A percentile compares a stretch with the other conserved stretches of the same genome.
Evolutionary conservation across 305 asterid species (phyloP).

Genomic region (Fraxinus angustifolia): DNA sequence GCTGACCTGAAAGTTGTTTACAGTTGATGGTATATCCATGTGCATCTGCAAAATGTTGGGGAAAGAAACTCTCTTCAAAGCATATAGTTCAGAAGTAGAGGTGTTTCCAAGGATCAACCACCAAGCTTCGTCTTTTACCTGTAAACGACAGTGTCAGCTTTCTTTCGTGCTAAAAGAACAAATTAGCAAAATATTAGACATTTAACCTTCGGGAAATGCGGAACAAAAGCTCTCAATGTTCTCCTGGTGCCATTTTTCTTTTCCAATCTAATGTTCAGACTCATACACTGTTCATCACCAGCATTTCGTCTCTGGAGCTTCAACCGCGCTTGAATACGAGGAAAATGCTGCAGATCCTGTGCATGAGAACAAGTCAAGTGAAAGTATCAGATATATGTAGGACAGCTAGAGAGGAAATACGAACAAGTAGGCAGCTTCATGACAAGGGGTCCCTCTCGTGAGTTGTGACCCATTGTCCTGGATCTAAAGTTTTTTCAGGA

Average conservation of each 20-base stretch:
- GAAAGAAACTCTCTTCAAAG: slow-evolving; percentile 80
- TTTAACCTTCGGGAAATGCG: slow-evolving; percentile 84
- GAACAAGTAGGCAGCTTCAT: not conserved
- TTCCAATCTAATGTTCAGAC: slow-evolving; percentile 65
- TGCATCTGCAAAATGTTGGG: slow-evolving; percentile 44
- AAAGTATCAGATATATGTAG: not conserved
- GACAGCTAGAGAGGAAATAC: not conserved
- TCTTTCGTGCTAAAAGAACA: slow-evolving; percentile 14
- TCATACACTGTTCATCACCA: slow-evolving; percentile 29
- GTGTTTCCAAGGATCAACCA: slow-evolving; percentile 85
- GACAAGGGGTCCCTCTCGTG: not conserved
- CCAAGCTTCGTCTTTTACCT: slow-evolving; percentile 98
- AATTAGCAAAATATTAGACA: slow-evolving; percentile 14
- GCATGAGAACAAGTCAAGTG: not conserved
- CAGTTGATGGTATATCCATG: slow-evolving; percentile 63
- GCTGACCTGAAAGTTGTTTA: slow-evolving; percentile 54
- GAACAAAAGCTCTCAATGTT: slow-evolving; percentile 67
- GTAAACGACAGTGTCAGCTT: slow-evolving; percentile 27
- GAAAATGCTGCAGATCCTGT: slow-evolving; percentile 78
- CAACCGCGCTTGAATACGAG: slow-evolving; percentile 55
- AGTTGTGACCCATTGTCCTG: not conserved
- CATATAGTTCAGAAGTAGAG: slow-evolving; percentile 60
- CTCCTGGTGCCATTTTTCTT: slow-evolving; percentile 45
- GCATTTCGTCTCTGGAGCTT: slow-evolving; percentile 54
- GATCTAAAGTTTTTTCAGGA: not conserved